Percentiles rank a stretch among this genome's conserved stretches.
These are phyloP conservation scores for Aspergillus kassunensis DNA, from an alignment of 495 filamentous ascomycete genomes.

Conservation along the genomic window DNA sequence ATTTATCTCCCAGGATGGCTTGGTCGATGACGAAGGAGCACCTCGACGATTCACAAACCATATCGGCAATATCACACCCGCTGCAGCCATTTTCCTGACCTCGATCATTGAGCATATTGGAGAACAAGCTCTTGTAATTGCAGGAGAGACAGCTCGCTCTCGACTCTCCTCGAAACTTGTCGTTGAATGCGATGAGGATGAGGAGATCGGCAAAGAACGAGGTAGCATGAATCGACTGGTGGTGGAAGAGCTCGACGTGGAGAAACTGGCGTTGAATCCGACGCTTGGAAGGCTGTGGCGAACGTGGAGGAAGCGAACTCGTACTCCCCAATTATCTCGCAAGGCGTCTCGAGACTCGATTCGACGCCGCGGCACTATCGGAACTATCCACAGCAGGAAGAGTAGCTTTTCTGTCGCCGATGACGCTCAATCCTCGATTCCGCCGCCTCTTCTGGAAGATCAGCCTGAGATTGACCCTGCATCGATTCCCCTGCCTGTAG, in stretches of 20 bases:
- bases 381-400: slow-evolving; percentile 27
- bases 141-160: slow-evolving; percentile 83
- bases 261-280: slow-evolving; percentile 83
- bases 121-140: slow-evolving; percentile 80
- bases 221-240: slow-evolving; percentile 57
- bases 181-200: slow-evolving; percentile 18
- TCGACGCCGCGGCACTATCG: slow-evolving; percentile 28
- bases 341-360: slow-evolving; percentile 44
- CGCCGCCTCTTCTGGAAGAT: slow-evolving; percentile 8
- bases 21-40: slow-evolving; percentile 46
- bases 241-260: slow-evolving; percentile 89
- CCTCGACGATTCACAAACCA: slow-evolving; percentile 53
- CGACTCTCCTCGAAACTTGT: slow-evolving; percentile 49
- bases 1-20: slow-evolving; percentile 68
- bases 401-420: slow-evolving; percentile 38
- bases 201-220: slow-evolving; percentile 21
- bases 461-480: slow-evolving; percentile 42
- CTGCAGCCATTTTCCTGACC: slow-evolving; percentile 92
- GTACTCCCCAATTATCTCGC: slow-evolving; percentile 35
- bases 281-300: slow-evolving; percentile 89
- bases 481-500: slow-evolving; percentile 60
- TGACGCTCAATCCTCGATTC: slow-evolving; percentile 18
- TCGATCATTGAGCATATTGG: slow-evolving; percentile 92
- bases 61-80: slow-evolving; percentile 75
- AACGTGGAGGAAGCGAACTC: slow-evolving; percentile 84